Evolutionary conservation across 108 stramenopile genomes (phyloP), one percentile per base, ranked within the genome.

Genomic region (Nitzschia sp.): DNA sequence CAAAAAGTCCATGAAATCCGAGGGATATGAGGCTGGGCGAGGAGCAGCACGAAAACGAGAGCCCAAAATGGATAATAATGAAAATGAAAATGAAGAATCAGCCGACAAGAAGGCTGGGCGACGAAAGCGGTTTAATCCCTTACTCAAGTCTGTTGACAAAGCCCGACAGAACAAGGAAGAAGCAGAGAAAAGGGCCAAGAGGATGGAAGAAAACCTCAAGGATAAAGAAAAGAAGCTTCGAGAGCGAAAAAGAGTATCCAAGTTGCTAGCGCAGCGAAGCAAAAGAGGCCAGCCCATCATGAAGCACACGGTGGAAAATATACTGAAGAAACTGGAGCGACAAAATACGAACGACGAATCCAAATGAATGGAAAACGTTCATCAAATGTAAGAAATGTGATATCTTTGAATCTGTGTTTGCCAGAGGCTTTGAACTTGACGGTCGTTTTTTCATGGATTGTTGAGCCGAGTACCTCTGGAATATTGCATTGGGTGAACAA

Each of bases 281-380:
- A 66, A 54, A 42, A 65, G 80, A 23, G 92, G 92, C 2, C 92
- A 93, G 61, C 92, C 92, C n/a, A 68, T 93, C 58, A 90, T 93
- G 82, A 85, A 85, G 42, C 77, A 93, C 64, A 71, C 84, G 21
- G 82, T 90, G 28, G 76, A 79, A n/a, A 82, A 87, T 71, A 77
- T 93, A 74, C 47, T 93, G 58, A 72, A 67, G 28, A 90, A 88
- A 67, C 71, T 93, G 27, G 56, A 82, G 64, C 58, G 32, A 32
- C n/a, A n/a, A n/a, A n/a, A n/a, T n/a, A n/a, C n/a, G n/a, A n/a
- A n/a, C n/a, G n/a, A n/a, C n/a, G n/a, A n/a, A n/a, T n/a, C n/a
- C n/a, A n/a, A n/a, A n/a, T n/a, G 45, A 45, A 45, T 45, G 45
- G 45, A 45, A 45, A 45, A 45, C 9, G 15, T 45, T 45, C 9